Base-by-base conservation (phyloP, 139 green algal species). In the Nannochloris sp. region DNA sequence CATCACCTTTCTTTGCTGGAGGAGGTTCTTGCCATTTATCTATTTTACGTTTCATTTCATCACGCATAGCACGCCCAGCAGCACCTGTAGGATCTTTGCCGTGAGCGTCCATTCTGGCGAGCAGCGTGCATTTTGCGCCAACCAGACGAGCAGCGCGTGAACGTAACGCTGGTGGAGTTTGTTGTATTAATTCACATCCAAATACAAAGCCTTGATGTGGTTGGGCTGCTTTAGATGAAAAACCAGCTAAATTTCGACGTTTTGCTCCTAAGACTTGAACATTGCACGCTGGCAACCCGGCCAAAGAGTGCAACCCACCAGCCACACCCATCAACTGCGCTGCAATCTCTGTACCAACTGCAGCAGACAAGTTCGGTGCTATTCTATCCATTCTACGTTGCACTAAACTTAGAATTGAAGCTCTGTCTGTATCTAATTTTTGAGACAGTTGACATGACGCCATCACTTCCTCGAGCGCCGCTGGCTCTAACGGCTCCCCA, bases 1-100 rank as follows among this genome's bases (percentile, higher is more conserved):
- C 89, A 78, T 97, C 65, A 6, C 54, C 55, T 1, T 75, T 84
- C 76, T 95, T 95, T 29, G 91, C 89, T 8, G 93, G 94, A 25
- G 92, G 87, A 33, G 91, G 91, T 79, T 99, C 93, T 81, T 98
- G 92, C 92, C 88, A 97, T 81, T 98, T 98, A 8, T 95, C 90
- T n/a, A 98, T 93, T 69, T 97, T 98, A 29, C 79, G 74, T 25
- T 75, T 7, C 46, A 98, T 92, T 32, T 93, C 88, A 3, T 88
- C 87, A 30, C 72, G 64, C 82, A 89, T 89, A 13, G 30, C 25
- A 4, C 36, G 31, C 0, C 76, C 79, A 2, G 39, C 57, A 10
- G 65, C 42, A 44, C 80, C 70, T 29, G 31, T 65, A 35, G 62
- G 67, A 58, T 82, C 81, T 30, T 73, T 59, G 1, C 89, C 86